Conservation (phyloP, 2,329 filamentous ascomycete genomes). For the Escovopsis weberi region DNA sequence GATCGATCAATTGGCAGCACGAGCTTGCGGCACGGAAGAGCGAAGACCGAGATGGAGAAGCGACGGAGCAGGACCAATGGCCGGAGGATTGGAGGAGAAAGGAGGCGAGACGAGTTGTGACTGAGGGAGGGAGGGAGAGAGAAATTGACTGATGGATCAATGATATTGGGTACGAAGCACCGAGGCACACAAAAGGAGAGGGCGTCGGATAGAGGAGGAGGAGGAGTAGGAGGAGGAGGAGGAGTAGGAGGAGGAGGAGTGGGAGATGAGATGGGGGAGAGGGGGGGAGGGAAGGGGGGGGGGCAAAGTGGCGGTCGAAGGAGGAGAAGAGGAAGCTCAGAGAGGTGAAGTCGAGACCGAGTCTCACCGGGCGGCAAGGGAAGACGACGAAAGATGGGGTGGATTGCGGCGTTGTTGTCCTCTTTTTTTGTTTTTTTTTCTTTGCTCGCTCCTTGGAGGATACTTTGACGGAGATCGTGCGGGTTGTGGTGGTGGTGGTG, state of each 20-base stretch:
- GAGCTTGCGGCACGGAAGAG: too few species aligned
- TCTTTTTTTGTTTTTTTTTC: conserved; percentile 1
- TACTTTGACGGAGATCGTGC: neutral
- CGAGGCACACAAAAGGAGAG: too few species aligned
- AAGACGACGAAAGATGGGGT: neutral
- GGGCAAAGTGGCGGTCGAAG: neutral
- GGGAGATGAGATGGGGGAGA: neutral
- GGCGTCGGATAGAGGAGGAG: too few species aligned
- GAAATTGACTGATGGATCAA: too few species aligned
- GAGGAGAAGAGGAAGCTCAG: neutral
- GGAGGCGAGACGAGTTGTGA: conserved; percentile 1
- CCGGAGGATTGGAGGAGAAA: neutral
- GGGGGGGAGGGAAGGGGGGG: neutral
- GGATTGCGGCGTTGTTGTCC: neutral
- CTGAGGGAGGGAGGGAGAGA: neutral
- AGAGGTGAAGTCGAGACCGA: neutral
- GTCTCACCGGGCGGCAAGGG: neutral
- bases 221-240: neutral
- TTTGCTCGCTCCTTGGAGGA: neutral
- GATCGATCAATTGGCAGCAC: too few species aligned
- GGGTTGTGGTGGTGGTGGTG: neutral
- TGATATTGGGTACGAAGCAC: too few species aligned
- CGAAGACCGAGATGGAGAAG: too few species aligned
- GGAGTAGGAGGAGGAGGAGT: neutral
- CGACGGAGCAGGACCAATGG: too few species aligned